A percentile compares a stretch with the other conserved stretches of the same genome.
Conservation (phyloP, 176 grass and related monocot species). For the Eremochloa ophiuroides region DNA sequence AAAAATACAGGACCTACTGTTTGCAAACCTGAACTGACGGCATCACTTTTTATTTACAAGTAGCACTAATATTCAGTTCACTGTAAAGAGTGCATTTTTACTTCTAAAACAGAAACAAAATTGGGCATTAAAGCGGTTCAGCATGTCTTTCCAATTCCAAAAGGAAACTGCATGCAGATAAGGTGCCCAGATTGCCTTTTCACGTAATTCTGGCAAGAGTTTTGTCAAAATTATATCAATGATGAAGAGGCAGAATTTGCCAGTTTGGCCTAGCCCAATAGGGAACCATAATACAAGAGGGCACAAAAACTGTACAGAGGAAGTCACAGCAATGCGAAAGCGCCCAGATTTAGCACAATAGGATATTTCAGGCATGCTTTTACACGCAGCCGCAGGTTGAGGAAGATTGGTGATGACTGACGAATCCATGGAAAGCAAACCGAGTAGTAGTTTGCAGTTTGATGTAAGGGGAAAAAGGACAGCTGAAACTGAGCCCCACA, state of each 20-base stretch:
- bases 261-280: too few relatives aligned
- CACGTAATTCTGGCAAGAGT: too few relatives aligned
- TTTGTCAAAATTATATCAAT: too few relatives aligned
- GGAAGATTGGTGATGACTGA: too few relatives aligned
- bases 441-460: not conserved
- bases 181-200: too few relatives aligned
- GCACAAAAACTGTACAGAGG: too few relatives aligned
- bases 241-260: too few relatives aligned
- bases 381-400: not conserved
- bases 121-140: not conserved
- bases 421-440: not conserved
- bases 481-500: not conserved
- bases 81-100: not conserved
- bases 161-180: too few relatives aligned
- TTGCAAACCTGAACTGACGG: not conserved
- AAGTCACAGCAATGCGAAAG: too few relatives aligned
- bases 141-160: not conserved
- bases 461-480: not conserved
- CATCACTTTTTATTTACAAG: not conserved
- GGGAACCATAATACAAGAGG: too few relatives aligned
- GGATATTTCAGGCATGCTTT: not conserved
- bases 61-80: not conserved
- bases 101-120: not conserved
- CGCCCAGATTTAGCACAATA: not conserved
- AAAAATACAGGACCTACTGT: not conserved